Evolutionary conservation across 164 flowering plant species (phyloP), one percentile per base, ranked within the genome.

Genomic region (Stephania yunnanensis): DNA sequence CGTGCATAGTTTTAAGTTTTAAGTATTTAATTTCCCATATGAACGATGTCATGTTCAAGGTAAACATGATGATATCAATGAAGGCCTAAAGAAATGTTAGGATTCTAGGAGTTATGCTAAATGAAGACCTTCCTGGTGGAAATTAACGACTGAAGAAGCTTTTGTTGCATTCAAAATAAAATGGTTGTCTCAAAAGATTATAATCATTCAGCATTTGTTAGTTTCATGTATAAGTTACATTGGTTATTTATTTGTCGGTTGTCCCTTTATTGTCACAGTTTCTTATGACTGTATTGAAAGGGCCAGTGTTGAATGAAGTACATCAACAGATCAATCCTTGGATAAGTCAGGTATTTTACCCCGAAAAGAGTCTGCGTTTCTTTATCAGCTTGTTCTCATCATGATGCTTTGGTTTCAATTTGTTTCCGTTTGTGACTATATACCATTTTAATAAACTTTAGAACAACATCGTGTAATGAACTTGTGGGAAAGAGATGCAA

Each of bases 291-390:
- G 86, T 95, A 74, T 7, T 87, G 20, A 84, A 81, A 46, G 98
- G 98, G 73, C 93, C 92, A 44, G 2, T 92, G 70, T 36, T 94
- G 72, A 96, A 94, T 86, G 98, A 94, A 86, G 87, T 92, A 20
- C 96, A 92, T 81, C 90, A 91, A 74, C 86, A 83, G 81, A 69
- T 92, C 67, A 94, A 85, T 69, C 79, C 90, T 55, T 94, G 96
- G 95, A 86, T 94, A 85, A 82, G 87, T 82, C 98, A 94, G 95
- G 98, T 94, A 67, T 66, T 61, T 74, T 61, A 45, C 71, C 30
- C 11, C 6, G 44, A 29, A 31, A 25, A 17, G 20, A 46, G 7
- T n/a, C 25, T 74, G 46, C 7, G 42, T 46, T 6, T 4, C 30
- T 20, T 66, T 31, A 31, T 31, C 45, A 7, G 8, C n/a, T 69